Evolutionary conservation across 2,329 filamentous ascomycete species (phyloP), one percentile per base, ranked within the genome.

Genomic region (Colletotrichum chrysophilum): DNA sequence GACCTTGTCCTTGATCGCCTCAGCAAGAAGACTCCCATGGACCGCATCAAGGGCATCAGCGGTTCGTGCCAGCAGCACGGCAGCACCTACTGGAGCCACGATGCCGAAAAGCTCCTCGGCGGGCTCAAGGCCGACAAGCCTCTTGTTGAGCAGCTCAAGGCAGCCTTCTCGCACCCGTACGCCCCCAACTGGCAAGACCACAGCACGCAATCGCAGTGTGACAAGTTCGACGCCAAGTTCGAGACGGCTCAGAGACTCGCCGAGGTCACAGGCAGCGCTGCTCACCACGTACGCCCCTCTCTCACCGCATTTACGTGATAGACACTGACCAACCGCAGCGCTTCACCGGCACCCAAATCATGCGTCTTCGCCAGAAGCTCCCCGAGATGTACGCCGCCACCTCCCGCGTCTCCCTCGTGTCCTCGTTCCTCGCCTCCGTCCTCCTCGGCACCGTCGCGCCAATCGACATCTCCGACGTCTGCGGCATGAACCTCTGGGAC

Each of bases 131-230:
- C 89, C 4, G 85, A 85, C 24, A 91, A 90, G 82, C 86, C 89
- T 1, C 87, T 98, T 62, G 89, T 94, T 66, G 92, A 94, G 76
- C 96, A 98, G 86, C 87, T 98, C 30, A 85, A 87, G 12, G 87
- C 86, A 4, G 94, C 94, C 0, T 95, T 98, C 82, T 94, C 96
- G 18, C 94, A 97, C 83, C 93, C 94, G 6, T 96, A 93, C 86
- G 96, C 95, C 78, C 97, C 97, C 9, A 99, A 98, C 84, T 99
- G 97, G 97, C 97, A 98, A 86, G 97, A 99, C 84, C 94, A 96
- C 77, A 98, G 96, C 86, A 98, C 97, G 3, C 96, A 98, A 86
- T 89, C 89, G 78, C 95, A 99, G 86, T 98, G 96, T 82, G 96
- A 98, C 83, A 89, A 91, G 77, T 98, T 98, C 82, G 96, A 98